Evolutionary conservation across 805 yeast species (phyloP), one percentile per base, ranked within the genome.

Genomic region (Teunomyces funiuensis): DNA sequence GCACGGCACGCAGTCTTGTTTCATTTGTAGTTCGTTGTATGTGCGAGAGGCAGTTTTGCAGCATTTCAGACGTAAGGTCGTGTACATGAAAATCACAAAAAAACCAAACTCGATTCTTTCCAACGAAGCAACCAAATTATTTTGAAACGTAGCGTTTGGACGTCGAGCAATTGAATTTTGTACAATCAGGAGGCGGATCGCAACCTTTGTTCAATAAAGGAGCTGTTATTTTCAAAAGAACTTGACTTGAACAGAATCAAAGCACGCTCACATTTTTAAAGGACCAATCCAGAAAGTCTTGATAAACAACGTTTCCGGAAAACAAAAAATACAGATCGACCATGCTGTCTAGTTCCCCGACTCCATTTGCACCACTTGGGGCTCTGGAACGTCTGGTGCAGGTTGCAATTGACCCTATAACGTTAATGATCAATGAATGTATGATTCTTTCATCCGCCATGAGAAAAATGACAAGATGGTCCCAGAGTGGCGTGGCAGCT

Each of bases 341-440:
- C 16, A 36, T 36, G 34, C 23, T 36, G 28, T n/a, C 25, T 31
- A 16, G 13, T 30, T 37, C 18, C 26, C 44, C 26, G 20, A 41
- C 28, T 27, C 41, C 17, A 38, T 36, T 10, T 28, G 34, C 25
- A 28, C 36, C 6, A 33, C 17, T 33, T 15, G 29, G 19, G 16
- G n/a, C 31, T 11, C 11, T 20, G 18, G 20, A 20, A 11, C 10
- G 16, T 10, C 33, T 19, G 16, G 27, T 23, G 26, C 31, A 31
- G 26, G 59, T 51, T 39, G 63, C 91, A 6, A 73, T 86, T 39
- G 90, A 87, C 61, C 86, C 95, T 10, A 76, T 84, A 42, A 85
- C 95, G 1, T 79, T 91, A 51, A 85, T 88, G 50, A 82, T 88
- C 46, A 85, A 86, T 57, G 98, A 93, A 67, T 88, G 97, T 61